Evolutionary conservation across 768 basidiomycete species (phyloP), one percentile per base, ranked within the genome.

Genomic region (Melanogaster broomeanus): DNA sequence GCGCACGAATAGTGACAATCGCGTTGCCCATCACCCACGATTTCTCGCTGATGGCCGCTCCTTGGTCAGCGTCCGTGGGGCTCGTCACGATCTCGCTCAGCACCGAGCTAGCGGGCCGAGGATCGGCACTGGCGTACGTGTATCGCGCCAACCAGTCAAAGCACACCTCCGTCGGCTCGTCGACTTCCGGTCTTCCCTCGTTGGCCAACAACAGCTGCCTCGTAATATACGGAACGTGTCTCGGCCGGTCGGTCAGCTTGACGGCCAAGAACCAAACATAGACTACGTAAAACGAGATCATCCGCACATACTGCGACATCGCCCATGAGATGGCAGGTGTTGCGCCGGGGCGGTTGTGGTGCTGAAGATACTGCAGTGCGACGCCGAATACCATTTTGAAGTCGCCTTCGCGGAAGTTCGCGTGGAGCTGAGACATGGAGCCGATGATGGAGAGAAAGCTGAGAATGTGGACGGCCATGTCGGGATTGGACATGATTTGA

Each of bases 141-240:
- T 97, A 97, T 16, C 97, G 80, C 10, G 93, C 88, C 16, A 99
- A 78, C 93, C 95, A 98, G 67, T 99, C 97, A 63, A 98, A 95
- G 70, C 93, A 96, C 31, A 98, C 96, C 64, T 98, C 93, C 0
- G 94, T 91, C 24, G 88, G 86, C 53, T 90, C 92, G 66, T 98
- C 97, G 6, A 95, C 74, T 35, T 81, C 77, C 2, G 74, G 72
- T 47, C 80, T 82, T 13, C 81, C 85, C 53, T 90, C 88, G 70
- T 93, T 93, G 13, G 93, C 93, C 22, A 93, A 76, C 9, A 95
- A 75, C 1, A 99, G 79, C 58, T 93, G 89, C 9, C 88, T 80
- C 1, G 88, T 87, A 65, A 99, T 93, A 71, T 88, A 93, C 25
- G 84, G 81, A 25, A 98, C 81, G 63, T 96, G 87, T 27, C 79